A percentile compares a stretch with the other conserved stretches of the same genome.
phyloP scores from a whole-genome alignment of 108 stramenopile genomes.

The Hondaea fermentalgiana region DNA sequence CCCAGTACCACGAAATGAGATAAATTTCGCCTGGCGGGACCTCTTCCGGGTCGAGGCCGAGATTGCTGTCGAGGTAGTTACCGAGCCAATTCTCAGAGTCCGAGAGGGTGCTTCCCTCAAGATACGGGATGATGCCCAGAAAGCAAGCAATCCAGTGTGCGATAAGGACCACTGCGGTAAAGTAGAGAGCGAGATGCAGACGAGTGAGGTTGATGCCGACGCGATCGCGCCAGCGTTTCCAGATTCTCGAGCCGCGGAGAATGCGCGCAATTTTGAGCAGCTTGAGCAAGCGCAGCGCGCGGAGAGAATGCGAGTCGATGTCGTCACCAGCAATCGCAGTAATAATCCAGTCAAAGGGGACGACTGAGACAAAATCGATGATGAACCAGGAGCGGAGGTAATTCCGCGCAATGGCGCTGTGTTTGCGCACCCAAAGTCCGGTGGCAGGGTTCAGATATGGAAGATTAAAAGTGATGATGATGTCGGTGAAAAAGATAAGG shows the following conservation, averaged over 20 bases:
- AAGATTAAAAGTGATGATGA: background rate
- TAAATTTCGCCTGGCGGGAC: background rate
- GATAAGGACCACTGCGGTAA: background rate
- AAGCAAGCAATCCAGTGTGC: slow-evolving; percentile 16
- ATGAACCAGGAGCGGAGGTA: background rate
- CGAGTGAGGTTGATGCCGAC: background rate
- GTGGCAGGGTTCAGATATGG: background rate
- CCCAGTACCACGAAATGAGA: background rate
- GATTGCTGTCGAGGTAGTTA: background rate
- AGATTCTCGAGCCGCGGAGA: background rate
- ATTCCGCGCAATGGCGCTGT: background rate
- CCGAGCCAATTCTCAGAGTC: background rate
- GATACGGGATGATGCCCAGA: background rate
- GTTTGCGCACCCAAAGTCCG: background rate
- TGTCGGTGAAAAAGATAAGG: background rate
- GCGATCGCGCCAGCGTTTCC: background rate
- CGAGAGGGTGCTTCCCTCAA: background rate
- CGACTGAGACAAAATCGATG: background rate
- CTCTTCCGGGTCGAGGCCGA: background rate
- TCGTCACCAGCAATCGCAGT: background rate
- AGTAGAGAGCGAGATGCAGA: background rate
- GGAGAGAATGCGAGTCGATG: background rate
- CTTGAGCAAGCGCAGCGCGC: slow-evolving; percentile 16
- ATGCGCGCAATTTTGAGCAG: background rate
- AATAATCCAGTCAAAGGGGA: background rate